Percentiles rank a stretch among this genome's conserved stretches.
Conservation (phyloP, 441 rosid genomes). For the Aquilaria agallochum region DNA sequence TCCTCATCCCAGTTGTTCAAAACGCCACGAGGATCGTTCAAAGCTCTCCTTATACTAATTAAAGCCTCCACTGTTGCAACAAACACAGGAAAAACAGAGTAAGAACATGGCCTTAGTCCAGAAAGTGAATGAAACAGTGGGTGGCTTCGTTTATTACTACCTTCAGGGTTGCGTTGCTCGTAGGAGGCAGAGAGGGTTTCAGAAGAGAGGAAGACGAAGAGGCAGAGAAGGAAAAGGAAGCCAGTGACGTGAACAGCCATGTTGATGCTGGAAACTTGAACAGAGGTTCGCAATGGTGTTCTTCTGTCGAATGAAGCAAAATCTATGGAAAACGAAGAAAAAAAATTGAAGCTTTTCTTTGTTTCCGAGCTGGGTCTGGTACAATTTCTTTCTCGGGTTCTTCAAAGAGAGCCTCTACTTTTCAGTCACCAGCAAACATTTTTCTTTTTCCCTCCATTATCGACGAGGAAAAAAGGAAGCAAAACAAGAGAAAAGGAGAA, state of each 20-base stretch:
- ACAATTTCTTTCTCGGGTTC: constrained; percentile 25
- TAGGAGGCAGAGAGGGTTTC: constrained; percentile 37
- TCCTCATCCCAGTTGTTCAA: constrained; percentile 89
- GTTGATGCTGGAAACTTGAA: constrained; percentile 4
- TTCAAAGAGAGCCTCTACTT: constrained; percentile 13
- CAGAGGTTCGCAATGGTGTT: constrained; percentile 2
- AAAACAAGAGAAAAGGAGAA: neutral
- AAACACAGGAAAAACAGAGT: constrained; percentile 3
- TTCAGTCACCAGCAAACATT: constrained; percentile 25
- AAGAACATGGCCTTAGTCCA: neutral
- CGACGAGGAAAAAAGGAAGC: neutral
- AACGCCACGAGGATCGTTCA: constrained; percentile 76
- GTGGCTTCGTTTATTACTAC: constrained; percentile 19
- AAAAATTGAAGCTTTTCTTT: constrained; percentile 3
- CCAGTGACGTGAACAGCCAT: constrained; percentile 22
- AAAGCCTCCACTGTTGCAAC: constrained; percentile 62
- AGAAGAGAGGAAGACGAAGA: constrained; percentile 21
- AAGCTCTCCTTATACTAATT: constrained; percentile 47
- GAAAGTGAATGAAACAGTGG: neutral
- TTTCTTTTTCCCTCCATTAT: neutral
- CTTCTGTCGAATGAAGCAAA: neutral
- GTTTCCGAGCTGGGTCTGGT: neutral
- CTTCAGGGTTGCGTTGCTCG: constrained; percentile 88
- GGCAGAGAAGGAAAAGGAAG: constrained; percentile 23
- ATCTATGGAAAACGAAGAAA: constrained; percentile 7